Evolutionary conservation across 1,284 basidiomycete species (phyloP).

Genomic region (Leccinum solheimii): DNA sequence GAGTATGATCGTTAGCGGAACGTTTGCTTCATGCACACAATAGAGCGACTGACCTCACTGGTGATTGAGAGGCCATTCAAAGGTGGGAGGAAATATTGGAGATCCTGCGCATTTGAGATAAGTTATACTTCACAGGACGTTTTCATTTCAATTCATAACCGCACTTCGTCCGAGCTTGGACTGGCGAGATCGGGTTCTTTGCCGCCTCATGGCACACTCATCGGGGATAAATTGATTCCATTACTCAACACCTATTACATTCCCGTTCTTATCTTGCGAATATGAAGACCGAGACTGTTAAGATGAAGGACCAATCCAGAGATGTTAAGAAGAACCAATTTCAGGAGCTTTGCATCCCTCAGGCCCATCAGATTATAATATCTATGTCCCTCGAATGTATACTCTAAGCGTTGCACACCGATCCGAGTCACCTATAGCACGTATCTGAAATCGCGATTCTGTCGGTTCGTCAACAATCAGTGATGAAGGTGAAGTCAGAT

Average conservation of each 20-base stretch:
- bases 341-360: neutral
- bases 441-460: neutral
- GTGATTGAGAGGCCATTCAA: slow-evolving; percentile 9
- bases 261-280: slow-evolving; percentile 27
- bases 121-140: neutral
- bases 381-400: too few species aligned
- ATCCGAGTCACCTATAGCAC: too few species aligned
- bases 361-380: too few species aligned
- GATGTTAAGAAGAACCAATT: neutral
- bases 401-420: neutral
- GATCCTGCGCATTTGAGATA: neutral
- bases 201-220: neutral
- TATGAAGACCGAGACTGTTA: neutral
- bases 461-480: neutral
- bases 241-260: neutral
- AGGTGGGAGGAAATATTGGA: neutral
- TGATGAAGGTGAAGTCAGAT: neutral
- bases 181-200: neutral
- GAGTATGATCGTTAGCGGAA: neutral
- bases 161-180: slow-evolving; percentile 10
- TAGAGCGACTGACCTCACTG: slow-evolving; percentile 14
- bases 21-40: neutral
- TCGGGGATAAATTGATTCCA: neutral
- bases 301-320: neutral
- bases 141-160: neutral